Percentiles rank a stretch among this genome's conserved stretches.
Conservation (phyloP, 441 rosid genomes). For the Populus hybrid region DNA sequence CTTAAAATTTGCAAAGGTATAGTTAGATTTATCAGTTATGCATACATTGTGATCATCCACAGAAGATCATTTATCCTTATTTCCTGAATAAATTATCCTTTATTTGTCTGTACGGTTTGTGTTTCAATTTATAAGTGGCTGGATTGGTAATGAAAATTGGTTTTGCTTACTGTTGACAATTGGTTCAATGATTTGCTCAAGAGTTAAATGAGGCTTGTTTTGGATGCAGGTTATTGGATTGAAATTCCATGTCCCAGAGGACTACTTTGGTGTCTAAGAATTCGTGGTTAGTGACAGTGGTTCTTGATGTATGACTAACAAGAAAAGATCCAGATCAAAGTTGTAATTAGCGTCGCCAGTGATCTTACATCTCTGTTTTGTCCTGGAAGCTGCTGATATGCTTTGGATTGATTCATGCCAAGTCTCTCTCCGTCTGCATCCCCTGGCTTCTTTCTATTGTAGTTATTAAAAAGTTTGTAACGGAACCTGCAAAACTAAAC, state of each 20-base stretch:
- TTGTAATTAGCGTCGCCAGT: neutral
- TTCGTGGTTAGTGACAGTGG: neutral
- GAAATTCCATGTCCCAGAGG: slow-evolving; percentile 79
- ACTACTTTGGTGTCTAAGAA: slow-evolving; percentile 42
- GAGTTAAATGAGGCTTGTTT: neutral
- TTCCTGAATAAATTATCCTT: neutral
- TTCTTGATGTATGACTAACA: neutral
- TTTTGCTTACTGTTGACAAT: neutral
- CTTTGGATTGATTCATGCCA: neutral
- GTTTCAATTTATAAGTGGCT: neutral
- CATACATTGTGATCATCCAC: neutral
- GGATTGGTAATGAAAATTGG: neutral
- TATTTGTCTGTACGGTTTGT: neutral
- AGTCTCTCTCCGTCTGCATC: neutral
- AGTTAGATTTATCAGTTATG: neutral
- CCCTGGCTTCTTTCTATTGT: neutral
- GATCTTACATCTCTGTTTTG: neutral
- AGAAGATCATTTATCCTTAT: neutral
- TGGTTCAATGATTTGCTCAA: neutral
- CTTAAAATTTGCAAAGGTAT: slow-evolving; percentile 78
- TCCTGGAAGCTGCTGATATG: neutral
- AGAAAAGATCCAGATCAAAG: neutral
- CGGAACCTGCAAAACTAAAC: neutral
- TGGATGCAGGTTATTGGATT: slow-evolving; percentile 69
- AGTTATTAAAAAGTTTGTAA: neutral